Evolutionary conservation across 2,329 filamentous ascomycete genomes (phyloP), one percentile per base, ranked within the genome.

Genomic region (Fusarium camptoceras): DNA sequence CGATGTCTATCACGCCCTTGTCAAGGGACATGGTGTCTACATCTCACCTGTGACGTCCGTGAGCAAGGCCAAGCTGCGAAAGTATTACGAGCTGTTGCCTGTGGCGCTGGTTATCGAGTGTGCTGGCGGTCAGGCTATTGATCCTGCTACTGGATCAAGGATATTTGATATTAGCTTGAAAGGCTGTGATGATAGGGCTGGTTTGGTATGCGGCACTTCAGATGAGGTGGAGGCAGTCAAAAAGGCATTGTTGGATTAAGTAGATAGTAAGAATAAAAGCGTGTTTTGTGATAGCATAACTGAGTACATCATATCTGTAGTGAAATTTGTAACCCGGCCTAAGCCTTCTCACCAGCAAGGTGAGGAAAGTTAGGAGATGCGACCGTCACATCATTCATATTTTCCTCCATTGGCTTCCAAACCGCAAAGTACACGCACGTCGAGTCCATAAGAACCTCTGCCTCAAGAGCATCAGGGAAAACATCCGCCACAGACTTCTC

Each of bases 11-110:
- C 88, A 90, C 61, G 83, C 84, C 6, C 78, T 91, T 10, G 83
- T 86, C 63, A 90, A 90, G 76, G 87, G 87, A 0, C 87, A 90
- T 56, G 88, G 88, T 2, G 75, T 91, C 1, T 91, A 90, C 71
- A 73, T 89, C 3, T 87, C 84, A 3, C 88, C 88, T 0, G 87
- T 88, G 8, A 86, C 86, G 3, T 73, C 66, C 1, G 74, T 74
- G 12, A 87, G 83, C 71, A 81, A 80, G 68, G 86, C 88, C 1
- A 91, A 91, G 81, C 76, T 91, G 63, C 80, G 88, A 34, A 78
- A 85, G 9, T 76, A 90, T 28, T 91, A 88, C 62, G 88, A 91
- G 77, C 73, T 91, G 22, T 83, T 82, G 48, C 88, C 88, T 2
- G 76, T 91, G n/a, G 88, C 88, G 0, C 77, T 91, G 27, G 76